Conservation (phyloP, 2,329 filamentous ascomycete species). For the Claviceps lovelessii region DNA sequence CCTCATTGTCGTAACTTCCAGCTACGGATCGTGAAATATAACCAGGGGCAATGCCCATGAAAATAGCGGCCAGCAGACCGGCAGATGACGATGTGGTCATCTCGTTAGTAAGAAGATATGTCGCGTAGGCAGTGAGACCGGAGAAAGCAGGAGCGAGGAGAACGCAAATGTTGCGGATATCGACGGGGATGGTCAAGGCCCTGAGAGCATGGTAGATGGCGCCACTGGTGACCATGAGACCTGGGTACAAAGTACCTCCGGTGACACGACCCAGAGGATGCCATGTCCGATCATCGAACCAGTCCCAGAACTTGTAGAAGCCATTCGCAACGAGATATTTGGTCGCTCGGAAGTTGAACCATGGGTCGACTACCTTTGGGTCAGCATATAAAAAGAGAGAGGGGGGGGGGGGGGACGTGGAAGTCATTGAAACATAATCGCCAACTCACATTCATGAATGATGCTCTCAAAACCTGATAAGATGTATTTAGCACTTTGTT, state of each 20-base stretch:
- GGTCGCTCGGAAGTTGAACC: conserved; percentile 98
- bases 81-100: conserved; percentile 94
- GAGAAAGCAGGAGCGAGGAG: conserved; percentile 90
- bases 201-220: conserved; percentile 90
- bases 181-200: conserved; percentile 77
- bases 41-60: conserved; percentile 95
- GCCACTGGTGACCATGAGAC: conserved; percentile 97
- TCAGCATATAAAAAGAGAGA: conserved; percentile 10
- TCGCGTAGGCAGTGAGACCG: conserved; percentile 78
- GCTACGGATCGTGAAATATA: conserved; percentile 97
- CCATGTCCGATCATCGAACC: conserved; percentile 99
- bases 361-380: conserved; percentile 67
- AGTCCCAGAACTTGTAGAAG: conserved; percentile 99
- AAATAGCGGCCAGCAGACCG: conserved; percentile 80
- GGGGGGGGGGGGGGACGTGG: not conserved
- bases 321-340: conserved; percentile 95
- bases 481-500: conserved; percentile 17
- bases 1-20: conserved; percentile 98
- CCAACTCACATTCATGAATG: conserved; percentile 88
- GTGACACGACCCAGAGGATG: conserved; percentile 96
- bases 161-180: conserved; percentile 98
- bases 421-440: not conserved
- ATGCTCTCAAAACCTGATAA: conserved; percentile 84
- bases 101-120: conserved; percentile 91
- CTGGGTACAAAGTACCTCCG: conserved; percentile 95